phyloP scores from a whole-genome alignment of 148 eudicot genomes.

The Arbutus unedo region DNA sequence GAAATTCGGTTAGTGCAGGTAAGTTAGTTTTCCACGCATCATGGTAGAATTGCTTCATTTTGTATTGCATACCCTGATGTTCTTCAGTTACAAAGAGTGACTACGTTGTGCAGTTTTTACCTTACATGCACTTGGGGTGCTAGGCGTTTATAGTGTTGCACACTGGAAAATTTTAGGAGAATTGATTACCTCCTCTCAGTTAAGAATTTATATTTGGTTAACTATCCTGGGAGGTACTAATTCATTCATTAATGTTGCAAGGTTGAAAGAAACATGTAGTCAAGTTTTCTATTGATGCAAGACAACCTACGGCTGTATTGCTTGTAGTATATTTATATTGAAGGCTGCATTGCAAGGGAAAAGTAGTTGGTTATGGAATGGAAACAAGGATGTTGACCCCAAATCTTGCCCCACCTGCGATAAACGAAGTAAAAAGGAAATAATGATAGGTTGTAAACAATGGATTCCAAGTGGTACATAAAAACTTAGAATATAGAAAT shows the following conservation, averaged over 20 bases:
- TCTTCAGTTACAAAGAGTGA: not conserved
- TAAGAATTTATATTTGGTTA: not conserved
- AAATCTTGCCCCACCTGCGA: too few species aligned
- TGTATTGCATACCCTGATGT: conserved; percentile 11
- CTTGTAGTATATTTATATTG: too few species aligned
- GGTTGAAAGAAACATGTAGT: not conserved
- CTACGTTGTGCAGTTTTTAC: not conserved
- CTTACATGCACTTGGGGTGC: not conserved
- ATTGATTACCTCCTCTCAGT: not conserved
- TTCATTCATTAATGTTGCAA: not conserved
- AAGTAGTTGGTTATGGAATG: too few species aligned
- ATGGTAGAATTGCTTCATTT: not conserved
- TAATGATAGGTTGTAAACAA: not conserved
- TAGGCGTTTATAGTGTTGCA: not conserved
- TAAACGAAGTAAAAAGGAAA: too few species aligned
- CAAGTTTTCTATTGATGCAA: not conserved
- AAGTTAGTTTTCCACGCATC: not conserved
- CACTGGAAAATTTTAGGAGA: not conserved
- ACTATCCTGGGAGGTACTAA: not conserved
- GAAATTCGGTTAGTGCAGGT: conserved; percentile 99
- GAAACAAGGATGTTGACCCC: too few species aligned
- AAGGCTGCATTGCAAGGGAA: too few species aligned
- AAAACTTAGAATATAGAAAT: too few species aligned
- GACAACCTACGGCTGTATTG: not conserved
- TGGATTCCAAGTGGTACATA: not conserved